Evolutionary conservation across 2,329 filamentous ascomycete species (phyloP).

Genomic region (Cordyceps militaris): DNA sequence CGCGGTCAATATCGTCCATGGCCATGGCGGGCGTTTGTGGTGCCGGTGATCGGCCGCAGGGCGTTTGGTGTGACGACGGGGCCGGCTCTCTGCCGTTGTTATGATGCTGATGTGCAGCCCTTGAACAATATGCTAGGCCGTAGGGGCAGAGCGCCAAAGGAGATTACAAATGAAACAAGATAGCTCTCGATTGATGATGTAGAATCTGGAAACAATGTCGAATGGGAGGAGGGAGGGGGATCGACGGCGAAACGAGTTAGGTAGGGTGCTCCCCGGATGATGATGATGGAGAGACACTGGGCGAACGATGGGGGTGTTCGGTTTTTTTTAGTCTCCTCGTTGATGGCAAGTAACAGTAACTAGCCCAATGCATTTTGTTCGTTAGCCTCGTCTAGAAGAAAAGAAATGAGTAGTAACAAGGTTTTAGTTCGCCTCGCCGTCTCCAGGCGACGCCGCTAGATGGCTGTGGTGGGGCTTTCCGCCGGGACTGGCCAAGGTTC

Average conservation of each 20-base stretch:
- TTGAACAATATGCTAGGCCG: too few relatives aligned
- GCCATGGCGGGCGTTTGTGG: slow-evolving; percentile 23
- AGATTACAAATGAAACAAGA: neutral
- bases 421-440: neutral
- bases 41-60: neutral
- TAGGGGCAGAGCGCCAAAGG: neutral
- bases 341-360: too few relatives aligned
- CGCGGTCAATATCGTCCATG: slow-evolving; percentile 48
- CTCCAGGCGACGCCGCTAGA: slow-evolving; percentile 1
- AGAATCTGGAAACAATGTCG: neutral
- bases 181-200: neutral
- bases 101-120: neutral
- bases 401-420: neutral
- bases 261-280: neutral
- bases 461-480: neutral
- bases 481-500: neutral
- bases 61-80: neutral
- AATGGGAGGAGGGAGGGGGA: neutral
- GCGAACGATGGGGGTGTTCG: neutral
- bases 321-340: neutral
- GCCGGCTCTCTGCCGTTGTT: slow-evolving; percentile 6
- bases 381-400: neutral
- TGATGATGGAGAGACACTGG: neutral
- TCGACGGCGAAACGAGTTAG: neutral
- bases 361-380: neutral